These are phyloP conservation scores for Stagonosporopsis vannaccii DNA, from an alignment of 2,329 filamentous ascomycete species.

Conservation along the genomic window DNA sequence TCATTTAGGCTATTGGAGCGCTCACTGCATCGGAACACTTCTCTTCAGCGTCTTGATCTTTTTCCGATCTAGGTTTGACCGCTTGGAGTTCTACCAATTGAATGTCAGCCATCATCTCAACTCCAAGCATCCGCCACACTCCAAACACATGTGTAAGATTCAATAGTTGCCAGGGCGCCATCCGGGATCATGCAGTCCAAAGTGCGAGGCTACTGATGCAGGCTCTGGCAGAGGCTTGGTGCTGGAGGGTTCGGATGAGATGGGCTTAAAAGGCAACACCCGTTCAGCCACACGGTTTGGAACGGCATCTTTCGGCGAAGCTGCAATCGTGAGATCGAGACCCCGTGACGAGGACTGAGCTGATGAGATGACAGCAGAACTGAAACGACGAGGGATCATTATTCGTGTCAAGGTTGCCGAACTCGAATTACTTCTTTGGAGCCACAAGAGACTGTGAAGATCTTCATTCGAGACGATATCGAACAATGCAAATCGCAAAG, in stretches of 20 bases:
- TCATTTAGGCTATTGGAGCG: neutral
- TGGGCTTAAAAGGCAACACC: neutral
- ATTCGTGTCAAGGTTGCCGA: no score
- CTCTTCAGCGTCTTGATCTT: neutral
- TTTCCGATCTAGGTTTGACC: neutral
- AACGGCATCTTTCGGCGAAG: constrained; percentile 7
- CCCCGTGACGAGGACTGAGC: neutral
- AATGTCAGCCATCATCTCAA: neutral
- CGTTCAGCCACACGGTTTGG: neutral
- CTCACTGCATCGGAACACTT: neutral
- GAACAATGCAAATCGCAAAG: neutral
- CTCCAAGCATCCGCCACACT: neutral
- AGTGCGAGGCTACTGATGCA: neutral
- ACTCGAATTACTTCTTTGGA: no score
- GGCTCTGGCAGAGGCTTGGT: constrained; percentile 5
- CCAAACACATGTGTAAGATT: neutral
- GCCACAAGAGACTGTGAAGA: neutral
- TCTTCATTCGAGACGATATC: neutral
- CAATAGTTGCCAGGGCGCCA: constrained; percentile 1
- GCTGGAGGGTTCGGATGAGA: neutral
- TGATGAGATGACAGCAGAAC: neutral
- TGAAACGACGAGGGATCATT: no score
- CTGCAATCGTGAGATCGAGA: neutral
- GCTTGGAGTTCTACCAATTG: neutral
- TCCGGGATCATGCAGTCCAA: neutral